A percentile compares a stretch with the other conserved stretches of the same genome.
These are phyloP conservation scores for Aspergillus fumigatus DNA, from an alignment of 2,329 filamentous ascomycete genomes.

Conservation along the genomic window DNA sequence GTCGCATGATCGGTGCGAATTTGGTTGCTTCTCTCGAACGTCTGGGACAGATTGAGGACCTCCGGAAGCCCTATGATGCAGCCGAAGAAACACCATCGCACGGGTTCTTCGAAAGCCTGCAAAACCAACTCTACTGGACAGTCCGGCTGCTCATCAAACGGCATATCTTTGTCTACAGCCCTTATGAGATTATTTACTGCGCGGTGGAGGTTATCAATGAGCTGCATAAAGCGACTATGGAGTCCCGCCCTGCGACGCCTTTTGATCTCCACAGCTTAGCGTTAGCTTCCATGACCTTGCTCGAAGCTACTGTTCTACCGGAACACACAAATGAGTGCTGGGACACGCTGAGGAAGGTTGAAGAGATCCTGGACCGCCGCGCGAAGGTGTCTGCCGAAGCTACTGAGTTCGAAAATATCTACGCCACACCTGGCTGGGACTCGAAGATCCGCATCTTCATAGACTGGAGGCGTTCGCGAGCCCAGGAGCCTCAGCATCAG, in stretches of 20 bases:
- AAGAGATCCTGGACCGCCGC: constrained; percentile 46
- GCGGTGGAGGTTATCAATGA: constrained; percentile 39
- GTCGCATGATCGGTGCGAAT: constrained; percentile 34
- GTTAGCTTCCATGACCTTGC: constrained; percentile 38
- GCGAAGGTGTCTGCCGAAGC: constrained; percentile 27
- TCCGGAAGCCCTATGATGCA: constrained; percentile 25
- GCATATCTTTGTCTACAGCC: constrained; percentile 39
- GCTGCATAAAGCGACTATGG: constrained; percentile 30
- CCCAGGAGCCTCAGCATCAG: constrained; percentile 29
- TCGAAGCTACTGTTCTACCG: constrained; percentile 39
- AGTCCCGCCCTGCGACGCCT: constrained; percentile 31
- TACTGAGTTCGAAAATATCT: constrained; percentile 36
- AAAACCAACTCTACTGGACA: constrained; percentile 41
- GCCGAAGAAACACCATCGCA: constrained; percentile 22
- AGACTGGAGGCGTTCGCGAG: constrained; percentile 34
- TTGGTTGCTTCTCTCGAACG: constrained; percentile 35
- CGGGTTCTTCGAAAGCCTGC: constrained; percentile 33
- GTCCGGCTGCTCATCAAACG: constrained; percentile 40
- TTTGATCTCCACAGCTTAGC: constrained; percentile 41
- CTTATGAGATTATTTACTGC: constrained; percentile 39
- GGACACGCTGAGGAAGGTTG: constrained; percentile 46
- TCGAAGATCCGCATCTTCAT: constrained; percentile 37
- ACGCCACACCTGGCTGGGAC: constrained; percentile 38
- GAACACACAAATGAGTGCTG: constrained; percentile 37
- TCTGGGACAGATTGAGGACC: constrained; percentile 33